Conservation (phyloP, 352 stramenopile species). For the Phytophthora cactorum region DNA sequence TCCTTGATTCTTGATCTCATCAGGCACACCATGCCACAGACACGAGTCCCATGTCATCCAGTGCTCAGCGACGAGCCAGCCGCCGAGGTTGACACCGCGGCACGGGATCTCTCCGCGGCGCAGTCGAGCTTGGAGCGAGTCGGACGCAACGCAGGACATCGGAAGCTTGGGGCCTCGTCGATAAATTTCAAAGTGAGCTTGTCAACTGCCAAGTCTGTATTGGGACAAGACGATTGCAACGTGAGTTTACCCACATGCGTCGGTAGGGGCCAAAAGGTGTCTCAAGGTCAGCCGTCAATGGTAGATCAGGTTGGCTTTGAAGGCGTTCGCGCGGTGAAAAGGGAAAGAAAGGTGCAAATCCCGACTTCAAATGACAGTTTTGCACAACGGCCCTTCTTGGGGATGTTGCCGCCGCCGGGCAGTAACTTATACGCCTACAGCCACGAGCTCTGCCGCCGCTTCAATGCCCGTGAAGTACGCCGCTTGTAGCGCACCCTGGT, state of each 20-base stretch:
- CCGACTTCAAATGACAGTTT: too few species aligned
- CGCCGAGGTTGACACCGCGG: slow-evolving; percentile 76
- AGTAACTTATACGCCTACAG: slow-evolving; percentile 18
- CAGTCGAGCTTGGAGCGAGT: slow-evolving; percentile 65
- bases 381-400: too few species aligned
- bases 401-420: neutral
- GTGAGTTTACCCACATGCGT: slow-evolving; percentile 25
- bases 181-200: slow-evolving; percentile 1
- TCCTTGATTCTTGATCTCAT: slow-evolving; percentile 50
- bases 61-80: slow-evolving; percentile 82
- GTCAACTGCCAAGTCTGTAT: slow-evolving; percentile 24
- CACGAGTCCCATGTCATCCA: slow-evolving; percentile 78
- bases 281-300: slow-evolving; percentile 22
- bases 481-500: slow-evolving; percentile 74
- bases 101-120: slow-evolving; percentile 57
- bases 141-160: slow-evolving; percentile 30
- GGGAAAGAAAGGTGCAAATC: too few species aligned
- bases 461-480: slow-evolving; percentile 65
- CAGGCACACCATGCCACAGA: slow-evolving; percentile 64
- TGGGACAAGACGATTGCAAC: slow-evolving; percentile 4
- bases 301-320: neutral
- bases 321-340: too few species aligned
- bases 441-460: slow-evolving; percentile 29
- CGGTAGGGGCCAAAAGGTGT: slow-evolving; percentile 10
- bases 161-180: neutral